These are phyloP conservation scores for Skeletonema costatum DNA, from an alignment of 108 stramenopile genomes.

Conservation along the genomic window DNA sequence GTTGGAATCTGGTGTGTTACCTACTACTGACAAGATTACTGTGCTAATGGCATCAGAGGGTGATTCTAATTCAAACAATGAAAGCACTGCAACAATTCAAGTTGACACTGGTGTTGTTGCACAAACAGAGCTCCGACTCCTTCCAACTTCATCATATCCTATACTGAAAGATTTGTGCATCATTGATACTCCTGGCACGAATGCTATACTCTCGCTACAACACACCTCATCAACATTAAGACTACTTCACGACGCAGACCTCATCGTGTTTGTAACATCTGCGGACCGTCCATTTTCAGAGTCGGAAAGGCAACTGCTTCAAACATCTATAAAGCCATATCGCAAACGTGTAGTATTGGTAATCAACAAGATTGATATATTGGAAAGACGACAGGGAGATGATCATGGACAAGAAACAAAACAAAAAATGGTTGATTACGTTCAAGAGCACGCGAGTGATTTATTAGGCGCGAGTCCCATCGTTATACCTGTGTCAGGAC, in stretches of 20 bases:
- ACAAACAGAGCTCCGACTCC: constrained; percentile 34
- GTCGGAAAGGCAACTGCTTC: constrained; percentile 61
- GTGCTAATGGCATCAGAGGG: constrained; percentile 49
- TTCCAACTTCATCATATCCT: constrained; percentile 49
- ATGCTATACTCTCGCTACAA: constrained; percentile 67
- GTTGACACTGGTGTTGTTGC: not conserved
- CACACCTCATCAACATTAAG: constrained; percentile 72
- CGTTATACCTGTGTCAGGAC: constrained; percentile 74
- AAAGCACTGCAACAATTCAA: constrained; percentile 5
- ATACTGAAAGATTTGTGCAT: constrained; percentile 72
- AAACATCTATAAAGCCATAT: constrained; percentile 64
- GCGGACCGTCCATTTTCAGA: constrained; percentile 88
- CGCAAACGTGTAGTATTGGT: constrained; percentile 78
- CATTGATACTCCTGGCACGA: constrained; percentile 89
- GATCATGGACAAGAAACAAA: constrained; percentile 68
- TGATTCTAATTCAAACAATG: not conserved
- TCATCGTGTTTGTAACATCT: constrained; percentile 83
- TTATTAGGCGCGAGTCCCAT: constrained; percentile 73
- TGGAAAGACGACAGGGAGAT: constrained; percentile 61
- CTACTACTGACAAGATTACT: constrained; percentile 81
- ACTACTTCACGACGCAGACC: constrained; percentile 78
- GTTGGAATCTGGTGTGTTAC: constrained; percentile 76
- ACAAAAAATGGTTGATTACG: constrained; percentile 70
- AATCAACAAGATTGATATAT: constrained; percentile 89
- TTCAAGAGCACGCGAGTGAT: constrained; percentile 70